These are phyloP conservation scores for Suillus tomentosus DNA, from an alignment of 768 basidiomycete species.

Conservation along the genomic window DNA sequence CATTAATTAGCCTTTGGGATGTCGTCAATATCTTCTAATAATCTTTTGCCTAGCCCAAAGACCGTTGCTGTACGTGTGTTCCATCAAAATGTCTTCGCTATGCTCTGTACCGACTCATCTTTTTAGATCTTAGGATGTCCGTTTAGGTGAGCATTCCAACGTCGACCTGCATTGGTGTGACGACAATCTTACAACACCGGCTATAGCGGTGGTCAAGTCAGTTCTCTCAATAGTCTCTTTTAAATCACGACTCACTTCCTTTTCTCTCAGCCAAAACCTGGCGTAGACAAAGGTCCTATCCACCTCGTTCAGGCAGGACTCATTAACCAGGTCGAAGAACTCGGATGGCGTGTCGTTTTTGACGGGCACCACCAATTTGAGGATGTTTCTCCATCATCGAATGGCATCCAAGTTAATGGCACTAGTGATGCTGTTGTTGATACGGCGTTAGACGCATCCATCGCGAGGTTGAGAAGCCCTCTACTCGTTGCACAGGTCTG, in stretches of 20 bases:
- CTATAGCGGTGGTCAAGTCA: constrained; percentile 35
- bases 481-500: constrained; percentile 82
- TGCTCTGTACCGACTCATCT: constrained; percentile 13
- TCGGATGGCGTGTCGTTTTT: constrained; percentile 91
- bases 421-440: not conserved
- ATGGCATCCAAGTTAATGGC: not conserved
- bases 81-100: not conserved
- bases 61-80: constrained; percentile 74
- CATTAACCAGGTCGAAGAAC: constrained; percentile 65
- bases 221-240: constrained; percentile 9
- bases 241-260: constrained; percentile 18
- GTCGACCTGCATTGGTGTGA: not conserved
- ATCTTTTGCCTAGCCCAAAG: constrained; percentile 55
- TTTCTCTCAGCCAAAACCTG: constrained; percentile 59
- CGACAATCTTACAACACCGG: constrained; percentile 13
- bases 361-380: constrained; percentile 91
- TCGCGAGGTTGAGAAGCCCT: constrained; percentile 90
- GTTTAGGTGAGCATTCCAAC: constrained; percentile 68
- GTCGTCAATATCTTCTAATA: constrained; percentile 18
- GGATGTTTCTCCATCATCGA: constrained; percentile 57
- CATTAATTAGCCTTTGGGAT: not conserved
- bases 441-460: constrained; percentile 51
- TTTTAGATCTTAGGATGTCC: constrained; percentile 92
- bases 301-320: constrained; percentile 88
- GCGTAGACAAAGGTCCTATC: constrained; percentile 89